Percentiles rank a stretch among this genome's conserved stretches.
These are phyloP conservation scores for Mycena metata DNA, from an alignment of 768 basidiomycete genomes.

Conservation along the genomic window DNA sequence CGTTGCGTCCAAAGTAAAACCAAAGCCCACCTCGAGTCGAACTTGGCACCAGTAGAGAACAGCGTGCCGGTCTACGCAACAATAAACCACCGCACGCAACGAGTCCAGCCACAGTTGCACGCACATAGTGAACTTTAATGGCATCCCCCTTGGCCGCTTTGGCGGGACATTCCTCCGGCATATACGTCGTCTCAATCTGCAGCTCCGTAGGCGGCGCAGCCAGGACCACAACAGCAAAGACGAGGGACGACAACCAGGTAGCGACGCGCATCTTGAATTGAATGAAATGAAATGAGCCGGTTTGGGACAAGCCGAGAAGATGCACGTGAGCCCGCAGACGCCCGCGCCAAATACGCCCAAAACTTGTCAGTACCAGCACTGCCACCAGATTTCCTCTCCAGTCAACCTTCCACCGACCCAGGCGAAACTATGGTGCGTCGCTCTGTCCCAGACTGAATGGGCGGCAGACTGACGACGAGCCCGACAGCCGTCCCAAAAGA, in stretches of 20 bases:
- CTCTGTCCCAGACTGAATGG: constrained; percentile 9
- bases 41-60: constrained; percentile 81
- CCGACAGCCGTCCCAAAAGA: constrained; percentile 96
- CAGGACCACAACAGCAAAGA: constrained; percentile 62
- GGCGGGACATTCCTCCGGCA: constrained; percentile 67
- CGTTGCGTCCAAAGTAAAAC: background rate
- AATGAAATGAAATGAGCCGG: background rate
- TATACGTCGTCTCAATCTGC: constrained; percentile 70
- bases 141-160: constrained; percentile 73
- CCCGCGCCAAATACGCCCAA: constrained; percentile 41
- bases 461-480: constrained; percentile 29
- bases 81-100: too few relatives aligned
- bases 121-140: constrained; percentile 84
- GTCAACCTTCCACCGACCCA: constrained; percentile 36
- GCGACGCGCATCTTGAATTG: constrained; percentile 64
- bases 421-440: constrained; percentile 61
- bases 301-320: background rate
- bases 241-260: constrained; percentile 60
- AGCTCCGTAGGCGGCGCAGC: constrained; percentile 70
- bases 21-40: constrained; percentile 83
- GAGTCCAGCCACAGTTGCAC: too few relatives aligned
- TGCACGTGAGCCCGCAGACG: background rate
- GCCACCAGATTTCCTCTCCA: too few relatives aligned
- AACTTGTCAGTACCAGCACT: constrained; percentile 58
- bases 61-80: constrained; percentile 81